These are phyloP conservation scores for Camellia japonica DNA, from an alignment of 148 eudicot species.

Conservation along the genomic window DNA sequence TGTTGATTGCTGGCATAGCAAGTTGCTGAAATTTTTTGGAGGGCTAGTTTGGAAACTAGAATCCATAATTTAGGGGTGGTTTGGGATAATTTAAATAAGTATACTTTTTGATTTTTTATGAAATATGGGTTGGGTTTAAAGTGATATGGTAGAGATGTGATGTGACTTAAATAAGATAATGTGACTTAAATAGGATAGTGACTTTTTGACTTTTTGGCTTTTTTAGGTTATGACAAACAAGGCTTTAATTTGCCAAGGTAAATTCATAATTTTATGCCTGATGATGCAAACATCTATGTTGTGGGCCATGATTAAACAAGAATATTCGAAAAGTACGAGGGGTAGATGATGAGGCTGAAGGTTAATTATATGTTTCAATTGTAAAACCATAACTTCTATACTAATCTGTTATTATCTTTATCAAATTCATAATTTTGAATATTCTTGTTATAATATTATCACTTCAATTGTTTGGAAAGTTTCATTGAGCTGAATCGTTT, in stretches of 20 bases:
- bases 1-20: neutral
- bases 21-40: neutral
- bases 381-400: neutral
- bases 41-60: neutral
- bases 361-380: neutral
- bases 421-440: too few relatives aligned
- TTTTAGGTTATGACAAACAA: too few relatives aligned
- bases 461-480: neutral
- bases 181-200: too few relatives aligned
- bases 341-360: neutral
- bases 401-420: neutral
- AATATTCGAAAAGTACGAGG: neutral
- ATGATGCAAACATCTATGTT: neutral
- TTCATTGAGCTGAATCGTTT: neutral
- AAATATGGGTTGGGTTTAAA: too few relatives aligned
- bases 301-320: neutral
- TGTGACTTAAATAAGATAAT: too few relatives aligned
- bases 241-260: neutral
- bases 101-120: too few relatives aligned
- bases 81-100: too few relatives aligned
- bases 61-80: too few relatives aligned
- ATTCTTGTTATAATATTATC: too few relatives aligned
- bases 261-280: neutral
- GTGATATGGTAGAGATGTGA: too few relatives aligned
- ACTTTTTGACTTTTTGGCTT: too few relatives aligned